Conservation (phyloP, 1,284 basidiomycete species). For the Cutaneotrichosporon sp. region DNA sequence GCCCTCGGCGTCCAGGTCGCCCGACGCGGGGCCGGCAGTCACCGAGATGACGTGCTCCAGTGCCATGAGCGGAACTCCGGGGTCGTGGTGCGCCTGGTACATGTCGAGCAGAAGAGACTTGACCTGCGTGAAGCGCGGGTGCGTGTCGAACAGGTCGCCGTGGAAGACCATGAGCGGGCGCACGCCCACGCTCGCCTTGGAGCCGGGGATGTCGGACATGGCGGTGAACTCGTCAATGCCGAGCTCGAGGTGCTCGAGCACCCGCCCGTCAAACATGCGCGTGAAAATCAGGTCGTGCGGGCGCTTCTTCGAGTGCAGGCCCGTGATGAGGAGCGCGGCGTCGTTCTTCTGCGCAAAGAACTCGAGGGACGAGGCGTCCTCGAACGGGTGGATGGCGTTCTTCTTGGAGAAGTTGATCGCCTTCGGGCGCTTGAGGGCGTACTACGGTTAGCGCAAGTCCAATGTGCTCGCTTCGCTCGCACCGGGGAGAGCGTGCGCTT, state of each 20-base stretch:
- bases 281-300: slow-evolving; percentile 86
- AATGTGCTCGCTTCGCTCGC: too few species aligned
- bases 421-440: slow-evolving; percentile 85
- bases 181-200: slow-evolving; percentile 87
- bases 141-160: slow-evolving; percentile 87
- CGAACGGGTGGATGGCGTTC: slow-evolving; percentile 89
- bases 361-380: slow-evolving; percentile 75
- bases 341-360: slow-evolving; percentile 97
- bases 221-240: slow-evolving; percentile 77
- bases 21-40: slow-evolving; percentile 64
- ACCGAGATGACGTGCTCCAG: slow-evolving; percentile 91
- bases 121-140: slow-evolving; percentile 85
- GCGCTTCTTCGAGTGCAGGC: slow-evolving; percentile 91
- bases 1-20: slow-evolving; percentile 45
- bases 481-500: too few species aligned
- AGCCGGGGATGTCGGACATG: slow-evolving; percentile 81
- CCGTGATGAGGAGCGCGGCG: slow-evolving; percentile 85
- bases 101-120: slow-evolving; percentile 87
- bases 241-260: slow-evolving; percentile 94
- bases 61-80: slow-evolving; percentile 78
- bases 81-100: slow-evolving; percentile 83
- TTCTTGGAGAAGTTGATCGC: slow-evolving; percentile 94
- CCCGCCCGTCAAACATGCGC: slow-evolving; percentile 80
- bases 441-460: slow-evolving; percentile 63
- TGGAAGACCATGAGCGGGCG: slow-evolving; percentile 95